Evolutionary conservation across 164 flowering plant genomes (phyloP).

Genomic region (Berberis vulgaris): DNA sequence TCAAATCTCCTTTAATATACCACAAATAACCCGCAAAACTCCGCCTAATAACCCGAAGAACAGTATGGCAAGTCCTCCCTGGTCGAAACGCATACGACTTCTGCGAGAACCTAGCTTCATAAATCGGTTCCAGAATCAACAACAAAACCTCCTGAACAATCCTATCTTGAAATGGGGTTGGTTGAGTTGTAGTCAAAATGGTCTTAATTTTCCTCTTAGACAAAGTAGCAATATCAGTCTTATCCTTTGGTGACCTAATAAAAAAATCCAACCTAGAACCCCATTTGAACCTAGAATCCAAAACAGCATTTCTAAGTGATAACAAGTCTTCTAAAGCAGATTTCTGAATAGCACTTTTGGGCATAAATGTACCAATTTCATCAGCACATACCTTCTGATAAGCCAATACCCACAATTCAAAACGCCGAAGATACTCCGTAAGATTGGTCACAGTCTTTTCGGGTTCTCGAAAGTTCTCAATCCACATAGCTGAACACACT

Average conservation of each 20-base stretch:
- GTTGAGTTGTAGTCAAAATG: constrained; percentile 80
- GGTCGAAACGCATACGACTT: constrained; percentile 92
- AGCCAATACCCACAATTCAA: constrained; percentile 91
- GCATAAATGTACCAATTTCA: constrained; percentile 74
- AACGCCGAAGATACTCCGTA: constrained; percentile 44
- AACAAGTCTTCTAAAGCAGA: constrained; percentile 72
- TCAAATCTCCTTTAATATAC: constrained; percentile 90
- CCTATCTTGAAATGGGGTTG: constrained; percentile 71
- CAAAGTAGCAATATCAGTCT: constrained; percentile 57
- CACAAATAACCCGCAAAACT: constrained; percentile 88
- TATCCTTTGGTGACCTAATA: constrained; percentile 79
- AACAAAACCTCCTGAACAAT: constrained; percentile 89
- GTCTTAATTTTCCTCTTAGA: constrained; percentile 83
- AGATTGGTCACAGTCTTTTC: constrained; percentile 52
- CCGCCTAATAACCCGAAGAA: constrained; percentile 71
- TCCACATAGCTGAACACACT: constrained; percentile 74
- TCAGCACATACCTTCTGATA: constrained; percentile 88
- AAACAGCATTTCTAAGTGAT: constrained; percentile 81
- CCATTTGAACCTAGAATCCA: constrained; percentile 86
- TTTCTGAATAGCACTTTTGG: constrained; percentile 57
- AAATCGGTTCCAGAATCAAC: constrained; percentile 87
- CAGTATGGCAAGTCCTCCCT: constrained; percentile 83
- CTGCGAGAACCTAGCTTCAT: constrained; percentile 78
- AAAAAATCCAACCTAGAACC: constrained; percentile 79
- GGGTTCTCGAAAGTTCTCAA: constrained; percentile 69